These are phyloP conservation scores for Aspergillus nomiae DNA, from an alignment of 2,329 filamentous ascomycete genomes.

Conservation along the genomic window DNA sequence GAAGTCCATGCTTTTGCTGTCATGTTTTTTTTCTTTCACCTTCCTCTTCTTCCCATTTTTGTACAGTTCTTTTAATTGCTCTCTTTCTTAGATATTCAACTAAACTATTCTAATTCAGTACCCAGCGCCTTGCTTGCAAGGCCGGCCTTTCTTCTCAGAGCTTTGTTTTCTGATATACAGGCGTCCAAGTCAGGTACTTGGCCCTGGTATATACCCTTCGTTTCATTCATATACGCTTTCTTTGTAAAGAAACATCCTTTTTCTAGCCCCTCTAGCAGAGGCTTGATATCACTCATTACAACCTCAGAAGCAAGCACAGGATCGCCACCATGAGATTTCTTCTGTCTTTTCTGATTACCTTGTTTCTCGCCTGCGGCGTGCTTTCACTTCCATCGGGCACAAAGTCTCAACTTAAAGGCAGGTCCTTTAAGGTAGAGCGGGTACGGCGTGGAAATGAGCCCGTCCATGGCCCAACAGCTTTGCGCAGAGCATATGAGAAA, in stretches of 20 bases:
- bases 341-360: conserved; percentile 28
- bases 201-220: conserved; percentile 6
- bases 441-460: conserved; percentile 58
- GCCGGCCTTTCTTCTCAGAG: neutral
- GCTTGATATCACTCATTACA: neutral
- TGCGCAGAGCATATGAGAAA: conserved; percentile 69
- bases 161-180: conserved; percentile 1
- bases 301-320: conserved; percentile 2
- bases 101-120: conserved; percentile 20
- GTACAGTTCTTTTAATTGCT: conserved; percentile 14
- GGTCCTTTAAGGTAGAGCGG: conserved; percentile 64
- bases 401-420: conserved; percentile 27
- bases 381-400: conserved; percentile 35
- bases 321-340: conserved; percentile 30
- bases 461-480: conserved; percentile 61
- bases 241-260: neutral
- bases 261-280: neutral
- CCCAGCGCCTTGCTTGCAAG: conserved; percentile 11
- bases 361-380: conserved; percentile 35
- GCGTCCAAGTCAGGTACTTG: conserved; percentile 17
- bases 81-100: conserved; percentile 16
- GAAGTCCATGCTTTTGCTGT: conserved; percentile 5
- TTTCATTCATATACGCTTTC: conserved; percentile 5
- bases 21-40: conserved; percentile 4
- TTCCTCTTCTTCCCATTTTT: conserved; percentile 7